Conservation (phyloP, 75 land plant genomes). For the Picea sitchensis region DNA sequence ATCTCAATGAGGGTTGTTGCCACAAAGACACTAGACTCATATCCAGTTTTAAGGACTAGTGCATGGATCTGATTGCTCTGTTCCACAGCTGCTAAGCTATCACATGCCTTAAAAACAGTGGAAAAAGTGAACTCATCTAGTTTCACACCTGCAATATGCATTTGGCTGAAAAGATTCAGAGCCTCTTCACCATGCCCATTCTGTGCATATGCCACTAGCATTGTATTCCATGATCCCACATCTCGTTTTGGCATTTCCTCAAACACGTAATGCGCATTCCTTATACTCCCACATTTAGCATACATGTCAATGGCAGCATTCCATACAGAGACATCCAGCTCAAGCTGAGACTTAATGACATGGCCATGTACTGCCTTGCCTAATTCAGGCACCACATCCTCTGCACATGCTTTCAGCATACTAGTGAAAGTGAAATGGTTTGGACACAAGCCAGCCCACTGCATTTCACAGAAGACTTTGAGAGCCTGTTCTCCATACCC, state of each 20-base stretch:
- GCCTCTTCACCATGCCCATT: constrained; percentile 21
- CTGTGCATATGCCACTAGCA: constrained; percentile 31
- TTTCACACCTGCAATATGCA: constrained; percentile 24
- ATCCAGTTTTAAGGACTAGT: constrained; percentile 16
- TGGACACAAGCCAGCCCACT: constrained; percentile 27
- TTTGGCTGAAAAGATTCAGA: constrained; percentile 20
- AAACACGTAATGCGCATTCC: constrained; percentile 36
- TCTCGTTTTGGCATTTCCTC: constrained; percentile 38
- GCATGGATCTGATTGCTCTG: constrained; percentile 38
- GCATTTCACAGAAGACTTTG: constrained; percentile 41
- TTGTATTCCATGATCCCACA: constrained; percentile 37
- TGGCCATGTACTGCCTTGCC: too few relatives aligned
- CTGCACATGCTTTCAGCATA: constrained; percentile 44
- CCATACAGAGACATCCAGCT: constrained; percentile 20
- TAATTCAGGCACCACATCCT: too few relatives aligned
- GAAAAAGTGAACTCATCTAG: constrained; percentile 40
- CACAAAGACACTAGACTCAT: constrained; percentile 16
- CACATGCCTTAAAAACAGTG: constrained; percentile 44
- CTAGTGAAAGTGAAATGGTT: constrained; percentile 52
- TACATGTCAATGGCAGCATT: constrained; percentile 27
- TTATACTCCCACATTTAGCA: constrained; percentile 30
- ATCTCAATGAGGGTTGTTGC: constrained; percentile 52
- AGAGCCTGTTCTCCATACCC: constrained; percentile 47
- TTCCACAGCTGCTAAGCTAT: constrained; percentile 15
- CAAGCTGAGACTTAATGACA: constrained; percentile 9